Evolutionary conservation across 169 alveolate genomes (phyloP).

Genomic region (Plasmodium chabaudi): DNA sequence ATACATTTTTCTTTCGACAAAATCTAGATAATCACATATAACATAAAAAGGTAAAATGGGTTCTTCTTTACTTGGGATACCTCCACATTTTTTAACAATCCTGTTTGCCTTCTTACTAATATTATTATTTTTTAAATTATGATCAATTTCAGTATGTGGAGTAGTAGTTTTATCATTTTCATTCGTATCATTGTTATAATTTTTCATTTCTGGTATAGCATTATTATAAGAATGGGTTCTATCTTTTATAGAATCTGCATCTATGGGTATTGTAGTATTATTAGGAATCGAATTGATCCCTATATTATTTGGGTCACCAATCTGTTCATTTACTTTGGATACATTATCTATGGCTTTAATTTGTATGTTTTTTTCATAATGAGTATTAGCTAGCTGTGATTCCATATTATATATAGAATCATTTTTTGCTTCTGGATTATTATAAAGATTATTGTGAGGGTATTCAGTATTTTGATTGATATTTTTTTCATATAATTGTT

Average conservation of each 20-base stretch:
- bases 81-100: slow-evolving; percentile 70
- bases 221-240: neutral
- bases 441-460: too few species aligned
- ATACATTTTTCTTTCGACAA: slow-evolving; percentile 67
- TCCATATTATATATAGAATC: too few species aligned
- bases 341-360: too few species aligned
- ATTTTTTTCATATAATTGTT: too few species aligned
- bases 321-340: too few species aligned
- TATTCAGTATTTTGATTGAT: too few species aligned
- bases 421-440: too few species aligned
- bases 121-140: slow-evolving; percentile 7
- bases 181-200: neutral
- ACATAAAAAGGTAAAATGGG: slow-evolving; percentile 73
- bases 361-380: too few species aligned
- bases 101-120: neutral
- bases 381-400: too few species aligned
- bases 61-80: slow-evolving; percentile 45
- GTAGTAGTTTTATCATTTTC: neutral
- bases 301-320: neutral
- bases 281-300: neutral
- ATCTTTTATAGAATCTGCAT: too few species aligned
- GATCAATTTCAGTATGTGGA: neutral
- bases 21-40: slow-evolving; percentile 66
- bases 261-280: neutral
- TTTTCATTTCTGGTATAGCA: neutral